Evolutionary conservation across 2,329 filamentous ascomycete genomes (phyloP).

Genomic region (Apiospora arundinis): DNA sequence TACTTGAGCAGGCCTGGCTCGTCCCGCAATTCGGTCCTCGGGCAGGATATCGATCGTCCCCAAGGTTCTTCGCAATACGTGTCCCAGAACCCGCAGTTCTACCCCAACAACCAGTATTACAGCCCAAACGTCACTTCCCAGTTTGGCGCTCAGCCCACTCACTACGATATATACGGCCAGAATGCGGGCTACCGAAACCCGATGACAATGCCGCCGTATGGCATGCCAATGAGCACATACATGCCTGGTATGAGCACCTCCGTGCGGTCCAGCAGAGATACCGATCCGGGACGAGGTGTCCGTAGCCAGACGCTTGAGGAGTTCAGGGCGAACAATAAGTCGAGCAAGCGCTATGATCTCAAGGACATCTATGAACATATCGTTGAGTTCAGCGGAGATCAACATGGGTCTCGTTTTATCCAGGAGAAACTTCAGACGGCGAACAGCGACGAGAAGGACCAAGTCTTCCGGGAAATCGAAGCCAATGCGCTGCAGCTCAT

Average conservation of each 20-base stretch:
- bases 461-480: slow-evolving; percentile 85
- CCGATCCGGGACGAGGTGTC: slow-evolving; percentile 64
- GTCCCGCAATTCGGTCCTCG: slow-evolving; percentile 43
- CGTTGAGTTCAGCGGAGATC: slow-evolving; percentile 94
- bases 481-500: slow-evolving; percentile 86
- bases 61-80: slow-evolving; percentile 41
- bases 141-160: slow-evolving; percentile 41
- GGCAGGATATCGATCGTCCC: slow-evolving; percentile 48
- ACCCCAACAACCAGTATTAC: slow-evolving; percentile 26
- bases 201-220: slow-evolving; percentile 43
- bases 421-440: slow-evolving; percentile 90
- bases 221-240: slow-evolving; percentile 37
- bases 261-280: slow-evolving; percentile 54
- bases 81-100: slow-evolving; percentile 34
- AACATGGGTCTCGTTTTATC: slow-evolving; percentile 94
- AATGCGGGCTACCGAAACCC: slow-evolving; percentile 43
- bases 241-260: slow-evolving; percentile 37
- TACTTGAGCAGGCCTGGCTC: slow-evolving; percentile 42
- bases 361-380: slow-evolving; percentile 89
- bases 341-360: slow-evolving; percentile 77
- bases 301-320: slow-evolving; percentile 80
- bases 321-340: slow-evolving; percentile 77
- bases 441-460: slow-evolving; percentile 95
- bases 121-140: slow-evolving; percentile 41
- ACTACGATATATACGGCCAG: slow-evolving; percentile 46